Evolutionary conservation across 352 stramenopile genomes (phyloP).

Genomic region (Elongisporangium undulatum): DNA sequence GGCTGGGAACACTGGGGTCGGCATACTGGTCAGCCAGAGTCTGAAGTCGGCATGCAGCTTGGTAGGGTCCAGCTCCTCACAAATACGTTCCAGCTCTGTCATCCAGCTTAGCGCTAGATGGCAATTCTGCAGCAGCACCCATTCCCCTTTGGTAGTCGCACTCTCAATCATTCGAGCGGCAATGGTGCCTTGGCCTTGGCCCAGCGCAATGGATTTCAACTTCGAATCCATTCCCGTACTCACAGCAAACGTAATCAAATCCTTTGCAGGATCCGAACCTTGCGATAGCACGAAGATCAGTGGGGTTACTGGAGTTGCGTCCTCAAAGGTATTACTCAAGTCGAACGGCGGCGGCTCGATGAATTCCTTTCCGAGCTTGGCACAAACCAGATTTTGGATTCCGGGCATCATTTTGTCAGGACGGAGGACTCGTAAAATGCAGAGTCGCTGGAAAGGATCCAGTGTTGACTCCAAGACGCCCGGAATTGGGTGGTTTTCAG

Average conservation of each 20-base stretch:
- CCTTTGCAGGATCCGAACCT: constrained; percentile 92
- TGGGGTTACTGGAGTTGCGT: constrained; percentile 86
- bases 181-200: constrained; percentile 90
- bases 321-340: constrained; percentile 88
- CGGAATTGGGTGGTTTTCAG: constrained; percentile 71
- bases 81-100: constrained; percentile 92
- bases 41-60: constrained; percentile 91
- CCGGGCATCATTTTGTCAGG: constrained; percentile 84
- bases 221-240: constrained; percentile 84
- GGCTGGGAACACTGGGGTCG: constrained; percentile 83
- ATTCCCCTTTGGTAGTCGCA: constrained; percentile 87
- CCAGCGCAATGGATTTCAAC: constrained; percentile 92
- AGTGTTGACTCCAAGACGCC: constrained; percentile 48
- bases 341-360: constrained; percentile 91
- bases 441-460: constrained; percentile 83
- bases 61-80: constrained; percentile 83
- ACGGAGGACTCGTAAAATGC: constrained; percentile 70
- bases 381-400: constrained; percentile 88
- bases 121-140: constrained; percentile 95
- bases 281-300: constrained; percentile 93
- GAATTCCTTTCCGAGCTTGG: constrained; percentile 84
- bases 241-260: constrained; percentile 89
- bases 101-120: constrained; percentile 95
- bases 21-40: constrained; percentile 91
- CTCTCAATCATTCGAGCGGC: constrained; percentile 90